Evolutionary conservation across 2,329 filamentous ascomycete genomes (phyloP), one percentile per base, ranked within the genome.

Genomic region (Trichoderma pleuroti): DNA sequence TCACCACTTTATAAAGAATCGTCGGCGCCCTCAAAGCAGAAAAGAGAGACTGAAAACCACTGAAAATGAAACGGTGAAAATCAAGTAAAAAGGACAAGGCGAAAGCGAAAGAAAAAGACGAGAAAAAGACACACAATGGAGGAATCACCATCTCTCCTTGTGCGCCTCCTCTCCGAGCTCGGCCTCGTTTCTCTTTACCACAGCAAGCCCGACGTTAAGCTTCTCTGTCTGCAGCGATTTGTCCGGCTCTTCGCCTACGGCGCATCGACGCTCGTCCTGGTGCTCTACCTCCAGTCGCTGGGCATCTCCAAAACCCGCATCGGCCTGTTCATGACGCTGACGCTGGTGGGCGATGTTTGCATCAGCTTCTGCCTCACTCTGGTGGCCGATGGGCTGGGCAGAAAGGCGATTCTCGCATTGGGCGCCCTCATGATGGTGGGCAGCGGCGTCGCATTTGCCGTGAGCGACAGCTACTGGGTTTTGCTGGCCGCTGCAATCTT

Each of bases 261-360:
- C 66, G 81, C 82, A 7, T 86, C 86, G 8, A 87, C 85, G 0
- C 82, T 90, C 5, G 83, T 90, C 69, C 82, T 90, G 6, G 88
- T 87, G 12, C 81, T 85, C 26, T 90, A 86, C 72, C 82, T 91
- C 9, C 81, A 82, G 16, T 81, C 80, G 2, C 80, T 90, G 1
- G 82, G 79, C 10, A 82, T 86, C 54, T 83, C 86, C 1, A 82
- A 88, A 71, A 81, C 84, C 0, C 80, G 80, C 36, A 87, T 88
- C 71, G 89, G 89, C 3, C 78, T 90, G 1, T 91, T 91, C 79
- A 91, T 91, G 88, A 90, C 88, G 0, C 76, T 90, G 72, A 91
- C 89, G 0, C 79, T 91, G 18, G 80, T 83, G 16, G 89, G 89
- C 30, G 89, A 91, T 77, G 84, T 87, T 5, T 75, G 82, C 54